Base-by-base conservation (phyloP, 176 grass and related monocot genomes). In the Hyparrhenia diplandra region DNA sequence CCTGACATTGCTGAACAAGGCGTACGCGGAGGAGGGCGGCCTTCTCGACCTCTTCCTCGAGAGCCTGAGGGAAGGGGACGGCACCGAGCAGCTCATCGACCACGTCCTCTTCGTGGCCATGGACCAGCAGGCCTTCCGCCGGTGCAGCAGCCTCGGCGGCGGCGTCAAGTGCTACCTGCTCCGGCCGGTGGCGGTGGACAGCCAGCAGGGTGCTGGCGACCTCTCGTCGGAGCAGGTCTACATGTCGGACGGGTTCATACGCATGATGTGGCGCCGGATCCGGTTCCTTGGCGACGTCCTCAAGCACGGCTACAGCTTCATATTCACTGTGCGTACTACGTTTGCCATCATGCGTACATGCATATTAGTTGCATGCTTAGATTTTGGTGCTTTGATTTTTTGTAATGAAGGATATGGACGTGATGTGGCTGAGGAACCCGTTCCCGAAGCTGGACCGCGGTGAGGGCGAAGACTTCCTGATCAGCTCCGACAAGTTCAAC, bases 241-340 rank as follows among this genome's bases (percentile, higher is more conserved):
- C 85, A 97, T 97, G 94, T 90, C 89, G 23, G 81, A 88, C 51
- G 80, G 88, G 1, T 97, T 94, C 85, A 88, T 92, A 30, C 87
- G 81, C 76, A 90, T 94, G 92, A 92, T 97, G 94, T 94, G 92
- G 94, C 55, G 73, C 10, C 80, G 89, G 42, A 90, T 89, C 51
- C 82, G 40, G 31, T 85, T 97, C 68, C 94, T 94, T 52, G 73
- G 89, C 39, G 81, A 94, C 61, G 85, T 94, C 27, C 83, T 94
- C 67, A 87, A 78, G 64, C 85, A 71, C 69, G 79, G 84, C 7
- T 83, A 86, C 84, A 87, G 79, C 87, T 94, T 97, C 84, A 77
- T 94, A 29, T 94, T 97, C 75, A 90, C 87, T 17, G 92, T 93
- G 75, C 64, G 74, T 54, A 43, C 10, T 13, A 37, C 25, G 42